Base-by-base conservation (phyloP, 2,329 filamentous ascomycete species). In the Pseudocercospora pini-densiflorae region DNA sequence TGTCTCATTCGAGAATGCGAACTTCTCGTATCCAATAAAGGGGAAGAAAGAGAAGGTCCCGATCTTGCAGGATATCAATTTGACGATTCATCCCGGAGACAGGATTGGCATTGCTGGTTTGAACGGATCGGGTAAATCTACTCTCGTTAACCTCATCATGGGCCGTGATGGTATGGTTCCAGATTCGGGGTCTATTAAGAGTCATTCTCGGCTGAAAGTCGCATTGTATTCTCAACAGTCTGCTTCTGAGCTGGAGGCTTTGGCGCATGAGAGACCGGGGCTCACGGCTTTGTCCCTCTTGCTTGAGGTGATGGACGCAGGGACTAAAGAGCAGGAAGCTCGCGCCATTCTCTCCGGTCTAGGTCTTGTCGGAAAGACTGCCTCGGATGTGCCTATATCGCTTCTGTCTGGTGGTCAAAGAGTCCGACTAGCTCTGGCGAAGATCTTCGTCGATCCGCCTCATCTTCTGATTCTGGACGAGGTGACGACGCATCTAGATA, bases 401-500 rank as follows among this genome's bases (percentile, higher is more conserved):
- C 87, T 89, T 74, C 83, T 97, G 0, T 94, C 91, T 0, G 92
- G 92, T 47, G 93, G 92, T 0, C 93, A 96, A 78, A 85, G 92
- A 36, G 69, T 87, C 4, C 82, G 86, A n/a, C 76, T 88, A 2
- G 88, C 90, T 67, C 81, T 94, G 59, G 90, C 90, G 1, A 85
- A 87, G 57, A 79, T 93, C n/a, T 80, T 94, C 40, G 90, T 89
- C 84, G 81, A 81, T 47, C 82, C 86, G 3, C 91, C 91, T 21
- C 91, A 94, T 70, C 85, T 92, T 64, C 83, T 94, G 2, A 84
- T 94, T 5, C 84, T 94, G 7, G 92, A 94, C 75, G 93, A 93
- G 77, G 89, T 93, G 24, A 95, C 92, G 6, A 94, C 92, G 0
- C 93, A 97, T 81, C 83, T 96, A 47, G 93, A 96, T 76, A 92